These are phyloP conservation scores for Drechslerella dactyloides DNA, from an alignment of 2,329 filamentous ascomycete species.

Conservation along the genomic window DNA sequence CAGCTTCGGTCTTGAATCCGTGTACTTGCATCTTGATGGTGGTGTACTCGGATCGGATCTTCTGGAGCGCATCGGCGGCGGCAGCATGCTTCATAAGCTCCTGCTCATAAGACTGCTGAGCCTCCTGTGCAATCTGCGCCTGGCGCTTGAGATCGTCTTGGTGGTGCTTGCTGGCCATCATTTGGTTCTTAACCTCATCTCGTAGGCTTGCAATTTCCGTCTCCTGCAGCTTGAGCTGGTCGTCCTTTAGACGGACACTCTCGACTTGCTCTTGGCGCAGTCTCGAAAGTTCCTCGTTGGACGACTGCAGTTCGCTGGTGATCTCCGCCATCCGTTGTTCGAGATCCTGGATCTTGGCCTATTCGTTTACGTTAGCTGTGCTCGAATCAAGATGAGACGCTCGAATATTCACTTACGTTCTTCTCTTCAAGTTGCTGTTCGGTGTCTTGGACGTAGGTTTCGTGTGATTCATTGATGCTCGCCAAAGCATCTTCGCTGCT, in stretches of 20 bases:
- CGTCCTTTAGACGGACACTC: slow-evolving; percentile 71
- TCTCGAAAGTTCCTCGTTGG: slow-evolving; percentile 80
- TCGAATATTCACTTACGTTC: slow-evolving; percentile 61
- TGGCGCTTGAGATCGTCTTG: slow-evolving; percentile 92
- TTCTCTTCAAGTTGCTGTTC: slow-evolving; percentile 77
- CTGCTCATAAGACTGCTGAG: slow-evolving; percentile 92
- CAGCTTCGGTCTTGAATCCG: slow-evolving; percentile 77
- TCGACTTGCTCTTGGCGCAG: slow-evolving; percentile 83
- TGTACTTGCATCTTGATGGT: slow-evolving; percentile 79
- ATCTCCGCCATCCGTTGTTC: slow-evolving; percentile 84
- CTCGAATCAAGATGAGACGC: background rate
- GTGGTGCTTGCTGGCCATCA: slow-evolving; percentile 80
- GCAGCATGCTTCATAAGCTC: slow-evolving; percentile 95
- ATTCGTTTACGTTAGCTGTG: slow-evolving; percentile 12
- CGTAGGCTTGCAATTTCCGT: slow-evolving; percentile 80
- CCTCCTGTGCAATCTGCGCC: slow-evolving; percentile 88
- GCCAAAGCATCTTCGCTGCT: slow-evolving; percentile 84
- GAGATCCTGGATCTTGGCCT: slow-evolving; percentile 75
- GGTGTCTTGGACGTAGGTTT: slow-evolving; percentile 86
- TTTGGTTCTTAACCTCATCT: slow-evolving; percentile 80
- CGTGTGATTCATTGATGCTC: slow-evolving; percentile 77
- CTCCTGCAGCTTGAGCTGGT: slow-evolving; percentile 80
- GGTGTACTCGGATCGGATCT: slow-evolving; percentile 79
- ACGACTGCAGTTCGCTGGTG: slow-evolving; percentile 77
- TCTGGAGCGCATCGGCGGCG: slow-evolving; percentile 83